Base-by-base conservation (phyloP, 305 asterid genomes). In the Petunia hybrid region DNA sequence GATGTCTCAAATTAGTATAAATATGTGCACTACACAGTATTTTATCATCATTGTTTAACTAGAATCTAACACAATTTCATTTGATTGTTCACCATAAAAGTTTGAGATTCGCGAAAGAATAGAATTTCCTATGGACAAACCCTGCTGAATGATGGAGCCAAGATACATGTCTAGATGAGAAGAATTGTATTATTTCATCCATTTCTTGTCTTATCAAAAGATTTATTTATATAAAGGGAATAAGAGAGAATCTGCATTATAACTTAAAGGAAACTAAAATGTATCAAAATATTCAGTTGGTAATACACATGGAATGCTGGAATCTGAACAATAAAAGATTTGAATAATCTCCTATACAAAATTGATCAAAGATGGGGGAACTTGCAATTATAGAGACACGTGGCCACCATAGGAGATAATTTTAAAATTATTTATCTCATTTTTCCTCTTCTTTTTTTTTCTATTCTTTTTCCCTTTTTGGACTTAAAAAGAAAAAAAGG, bases 371-470 rank as follows among this genome's bases (percentile, higher is more conserved):
- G 51, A 35, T 40, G 77, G 59, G 40, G 13, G 36, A 7, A 7
- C 80, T 48, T 61, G 8, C 68, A 12, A 68, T 48, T 46, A 42
- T 69, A 62, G 65, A 51, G 62, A 77, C 82, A 68, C 77, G 42
- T 80, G 80, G 51, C 66, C 4, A 41, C 31, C 36, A n/a, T 1
- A 38, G 39, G 42, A 8, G 2, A 62, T 8, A 10, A 62, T 57
- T 57, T 3, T 1, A 63, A 35, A 70, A 61, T 78, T 60, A 41
- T 71, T 83, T 83, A 48, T 62, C 68, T 70, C 80, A 53, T 67
- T 79, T 70, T 40, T 61, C 66, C 66, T 1, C 66, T 6, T 6
- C 40, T 35, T 62, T 62, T 14, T 62, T 6, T 6, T 62, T 31
- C n/a, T 62, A 62, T 36, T 41, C 43, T 63, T 36, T 12, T 62